Conservation (phyloP, 345 rosid species). For the Microcos paniculata region DNA sequence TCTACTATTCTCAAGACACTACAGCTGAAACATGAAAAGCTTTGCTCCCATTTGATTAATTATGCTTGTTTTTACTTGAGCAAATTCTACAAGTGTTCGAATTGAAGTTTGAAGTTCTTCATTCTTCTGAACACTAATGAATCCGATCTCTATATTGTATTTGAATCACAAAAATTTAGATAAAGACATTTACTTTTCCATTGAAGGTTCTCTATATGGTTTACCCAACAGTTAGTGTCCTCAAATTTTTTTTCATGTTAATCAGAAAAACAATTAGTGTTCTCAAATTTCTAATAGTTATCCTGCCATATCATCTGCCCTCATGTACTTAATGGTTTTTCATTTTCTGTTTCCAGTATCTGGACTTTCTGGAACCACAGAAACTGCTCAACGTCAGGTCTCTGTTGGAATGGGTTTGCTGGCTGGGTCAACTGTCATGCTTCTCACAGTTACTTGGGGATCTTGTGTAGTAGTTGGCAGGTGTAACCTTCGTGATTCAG, state of each 20-base stretch:
- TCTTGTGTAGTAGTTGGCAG: constrained; percentile 75
- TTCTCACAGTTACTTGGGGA: constrained; percentile 85
- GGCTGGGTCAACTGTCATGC: constrained; percentile 93
- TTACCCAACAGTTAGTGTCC: not conserved
- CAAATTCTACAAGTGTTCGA: not conserved
- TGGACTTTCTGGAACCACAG: constrained; percentile 75
- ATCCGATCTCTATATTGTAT: not conserved
- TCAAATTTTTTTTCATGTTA: not conserved
- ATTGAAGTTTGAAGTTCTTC: not conserved
- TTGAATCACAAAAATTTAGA: not conserved
- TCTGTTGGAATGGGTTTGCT: constrained; percentile 93
- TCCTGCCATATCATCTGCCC: not conserved
- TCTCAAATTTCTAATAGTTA: not conserved
- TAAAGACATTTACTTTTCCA: not conserved
- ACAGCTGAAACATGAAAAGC: not conserved
- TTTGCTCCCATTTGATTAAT: not conserved
- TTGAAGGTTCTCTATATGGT: not conserved
- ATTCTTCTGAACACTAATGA: not conserved
- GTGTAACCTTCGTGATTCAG: constrained; percentile 51
- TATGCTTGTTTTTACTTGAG: not conserved
- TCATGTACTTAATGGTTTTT: not conserved
- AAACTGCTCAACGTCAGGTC: constrained; percentile 84
- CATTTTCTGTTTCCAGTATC: constrained; percentile 47
- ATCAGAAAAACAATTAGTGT: not conserved
- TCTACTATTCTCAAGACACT: not conserved